Conservation (phyloP, 768 basidiomycete species). For the Tricholoma sp. region DNA sequence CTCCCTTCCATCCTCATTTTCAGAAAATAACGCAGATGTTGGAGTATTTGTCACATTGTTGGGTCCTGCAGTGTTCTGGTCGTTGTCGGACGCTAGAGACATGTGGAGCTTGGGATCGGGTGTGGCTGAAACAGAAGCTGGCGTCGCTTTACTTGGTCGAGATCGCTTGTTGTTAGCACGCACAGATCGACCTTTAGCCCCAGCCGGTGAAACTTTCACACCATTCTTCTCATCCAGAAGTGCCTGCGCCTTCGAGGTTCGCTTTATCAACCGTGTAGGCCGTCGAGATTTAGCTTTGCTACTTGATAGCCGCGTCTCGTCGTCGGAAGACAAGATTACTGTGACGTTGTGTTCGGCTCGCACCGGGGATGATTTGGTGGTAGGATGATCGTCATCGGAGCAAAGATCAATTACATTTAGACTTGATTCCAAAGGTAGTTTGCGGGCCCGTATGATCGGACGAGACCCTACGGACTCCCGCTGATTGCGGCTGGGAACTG, state of each 20-base stretch:
- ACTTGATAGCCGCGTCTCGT: neutral
- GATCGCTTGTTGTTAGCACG: neutral
- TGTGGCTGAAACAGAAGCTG: neutral
- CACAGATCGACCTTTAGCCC: neutral
- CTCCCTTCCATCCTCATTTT: neutral
- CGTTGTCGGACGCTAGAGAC: no score
- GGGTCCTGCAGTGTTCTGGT: neutral
- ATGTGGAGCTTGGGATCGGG: neutral
- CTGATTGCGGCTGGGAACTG: neutral
- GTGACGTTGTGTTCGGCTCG: neutral
- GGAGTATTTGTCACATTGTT: neutral
- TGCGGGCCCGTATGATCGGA: neutral
- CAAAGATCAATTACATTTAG: constrained; percentile 7
- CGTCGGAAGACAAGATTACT: neutral
- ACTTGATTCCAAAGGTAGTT: neutral
- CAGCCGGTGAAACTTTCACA: neutral
- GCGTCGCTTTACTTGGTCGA: neutral
- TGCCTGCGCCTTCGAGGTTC: neutral
- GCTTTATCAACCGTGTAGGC: neutral
- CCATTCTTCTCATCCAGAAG: neutral
- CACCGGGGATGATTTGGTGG: neutral
- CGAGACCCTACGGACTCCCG: neutral
- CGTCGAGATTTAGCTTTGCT: neutral
- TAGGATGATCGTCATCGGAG: neutral
- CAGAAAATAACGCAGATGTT: neutral